Evolutionary conservation across 768 basidiomycete species (phyloP).

Genomic region (Punctularia strigosozonata): DNA sequence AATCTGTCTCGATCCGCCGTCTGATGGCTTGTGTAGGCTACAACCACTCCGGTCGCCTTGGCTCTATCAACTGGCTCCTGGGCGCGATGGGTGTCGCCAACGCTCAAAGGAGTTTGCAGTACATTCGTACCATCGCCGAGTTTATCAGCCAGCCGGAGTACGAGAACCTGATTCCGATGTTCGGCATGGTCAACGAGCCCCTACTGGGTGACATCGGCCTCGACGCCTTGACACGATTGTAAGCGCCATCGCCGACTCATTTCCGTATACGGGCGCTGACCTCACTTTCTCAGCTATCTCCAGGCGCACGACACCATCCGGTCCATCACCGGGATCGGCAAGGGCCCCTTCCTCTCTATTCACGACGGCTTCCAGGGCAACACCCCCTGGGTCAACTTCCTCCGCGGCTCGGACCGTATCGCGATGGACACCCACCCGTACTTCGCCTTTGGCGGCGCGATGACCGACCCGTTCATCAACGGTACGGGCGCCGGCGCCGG

Average conservation of each 20-base stretch:
- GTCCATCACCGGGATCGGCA: constrained; percentile 60
- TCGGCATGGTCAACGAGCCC: constrained; percentile 59
- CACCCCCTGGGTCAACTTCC: constrained; percentile 25
- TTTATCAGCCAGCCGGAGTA: constrained; percentile 76
- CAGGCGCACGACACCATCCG: constrained; percentile 54
- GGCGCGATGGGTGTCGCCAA: constrained; percentile 83
- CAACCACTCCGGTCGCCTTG: constrained; percentile 50
- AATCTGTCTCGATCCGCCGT: background rate
- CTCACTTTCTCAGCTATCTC: constrained; percentile 36
- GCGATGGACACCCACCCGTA: constrained; percentile 41
- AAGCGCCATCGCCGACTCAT: constrained; percentile 14
- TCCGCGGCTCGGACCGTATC: constrained; percentile 27
- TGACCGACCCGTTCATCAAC: constrained; percentile 25
- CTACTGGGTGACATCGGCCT: constrained; percentile 39
- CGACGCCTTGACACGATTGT: constrained; percentile 49
- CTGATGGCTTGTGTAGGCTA: constrained; percentile 23
- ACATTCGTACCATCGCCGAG: constrained; percentile 63
- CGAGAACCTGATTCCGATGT: constrained; percentile 45
- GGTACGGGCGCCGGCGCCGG: constrained; percentile 23
- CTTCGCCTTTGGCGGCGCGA: constrained; percentile 24
- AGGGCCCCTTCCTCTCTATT: constrained; percentile 37
- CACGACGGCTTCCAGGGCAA: constrained; percentile 45
- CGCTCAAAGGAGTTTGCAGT: constrained; percentile 66
- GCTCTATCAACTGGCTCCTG: constrained; percentile 48
- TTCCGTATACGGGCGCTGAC: constrained; percentile 25